Percentiles rank a stretch among this genome's conserved stretches.
Evolutionary conservation across 2,329 filamentous ascomycete species (phyloP).

Genomic region (Fusarium mangiferae): DNA sequence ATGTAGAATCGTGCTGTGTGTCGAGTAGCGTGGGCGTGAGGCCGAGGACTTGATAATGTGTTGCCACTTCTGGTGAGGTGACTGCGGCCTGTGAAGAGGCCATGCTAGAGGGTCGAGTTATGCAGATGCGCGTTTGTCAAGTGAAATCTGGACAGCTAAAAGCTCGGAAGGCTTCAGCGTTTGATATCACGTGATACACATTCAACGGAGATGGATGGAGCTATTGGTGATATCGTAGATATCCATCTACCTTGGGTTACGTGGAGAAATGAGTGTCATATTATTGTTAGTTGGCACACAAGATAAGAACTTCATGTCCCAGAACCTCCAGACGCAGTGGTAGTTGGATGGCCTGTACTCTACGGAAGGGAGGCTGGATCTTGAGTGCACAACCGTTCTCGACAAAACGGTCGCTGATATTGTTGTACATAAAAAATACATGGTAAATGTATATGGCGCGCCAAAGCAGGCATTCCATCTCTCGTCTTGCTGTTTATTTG

Average conservation of each 20-base stretch:
- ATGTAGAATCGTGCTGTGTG: slow-evolving; percentile 54
- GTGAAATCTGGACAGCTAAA: not conserved
- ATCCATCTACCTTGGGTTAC: not conserved
- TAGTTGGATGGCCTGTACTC: not conserved
- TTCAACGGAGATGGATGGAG: not conserved
- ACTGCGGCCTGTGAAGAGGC: slow-evolving; percentile 9
- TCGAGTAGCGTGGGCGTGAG: slow-evolving; percentile 62
- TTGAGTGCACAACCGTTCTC: slow-evolving; percentile 1
- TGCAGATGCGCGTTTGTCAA: not conserved
- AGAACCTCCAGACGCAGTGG: not conserved
- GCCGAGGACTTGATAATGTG: slow-evolving; percentile 70
- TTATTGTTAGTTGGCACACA: not conserved
- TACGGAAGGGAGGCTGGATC: not conserved
- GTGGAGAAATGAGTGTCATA: not conserved
- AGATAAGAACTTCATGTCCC: not conserved
- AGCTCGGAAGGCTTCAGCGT: slow-evolving; percentile 9
- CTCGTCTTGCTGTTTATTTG: slow-evolving; percentile 54
- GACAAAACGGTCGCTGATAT: slow-evolving; percentile 27
- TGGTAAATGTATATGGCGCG: slow-evolving; percentile 46
- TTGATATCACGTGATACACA: slow-evolving; percentile 39
- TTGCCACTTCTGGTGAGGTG: slow-evolving; percentile 47
- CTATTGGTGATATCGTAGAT: not conserved
- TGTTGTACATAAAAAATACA: slow-evolving; percentile 50
- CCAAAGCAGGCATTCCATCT: slow-evolving; percentile 32
- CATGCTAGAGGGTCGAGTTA: slow-evolving; percentile 5